Conservation (phyloP, 202 grass and related monocot species). For the Schoenoplectus triqueter region DNA sequence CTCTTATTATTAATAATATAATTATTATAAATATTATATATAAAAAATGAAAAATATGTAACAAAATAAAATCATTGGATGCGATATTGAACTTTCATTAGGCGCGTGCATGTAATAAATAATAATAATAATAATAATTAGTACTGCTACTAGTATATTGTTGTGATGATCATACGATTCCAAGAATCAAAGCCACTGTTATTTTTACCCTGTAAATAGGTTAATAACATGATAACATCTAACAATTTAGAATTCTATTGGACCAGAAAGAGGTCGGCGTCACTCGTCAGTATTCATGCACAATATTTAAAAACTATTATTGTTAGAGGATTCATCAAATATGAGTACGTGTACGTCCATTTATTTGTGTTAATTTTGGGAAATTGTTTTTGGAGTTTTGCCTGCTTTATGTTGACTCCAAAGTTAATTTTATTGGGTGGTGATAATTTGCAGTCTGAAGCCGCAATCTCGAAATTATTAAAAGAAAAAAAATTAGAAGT, state of each 20-base stretch:
- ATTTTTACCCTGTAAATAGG: no score
- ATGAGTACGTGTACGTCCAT: not conserved
- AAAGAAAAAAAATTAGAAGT: not conserved
- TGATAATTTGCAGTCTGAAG: not conserved
- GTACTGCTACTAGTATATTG: no score
- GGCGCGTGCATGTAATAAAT: no score
- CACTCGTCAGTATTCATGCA: not conserved
- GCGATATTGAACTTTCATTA: no score
- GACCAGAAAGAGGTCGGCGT: not conserved
- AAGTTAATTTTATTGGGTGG: constrained; percentile 9
- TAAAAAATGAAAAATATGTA: no score
- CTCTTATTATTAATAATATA: no score
- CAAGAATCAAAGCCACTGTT: no score
- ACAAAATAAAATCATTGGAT: no score
- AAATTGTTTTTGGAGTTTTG: not conserved
- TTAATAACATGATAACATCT: no score
- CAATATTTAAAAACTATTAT: not conserved
- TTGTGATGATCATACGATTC: no score
- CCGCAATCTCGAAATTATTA: not conserved
- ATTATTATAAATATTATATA: no score
- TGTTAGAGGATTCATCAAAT: not conserved
- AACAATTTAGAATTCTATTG: not conserved
- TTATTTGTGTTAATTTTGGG: not conserved
- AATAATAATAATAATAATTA: no score
- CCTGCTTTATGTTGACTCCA: not conserved